These are phyloP conservation scores for Mytilinidion resinicola DNA, from an alignment of 495 filamentous ascomycete species.

Conservation along the genomic window DNA sequence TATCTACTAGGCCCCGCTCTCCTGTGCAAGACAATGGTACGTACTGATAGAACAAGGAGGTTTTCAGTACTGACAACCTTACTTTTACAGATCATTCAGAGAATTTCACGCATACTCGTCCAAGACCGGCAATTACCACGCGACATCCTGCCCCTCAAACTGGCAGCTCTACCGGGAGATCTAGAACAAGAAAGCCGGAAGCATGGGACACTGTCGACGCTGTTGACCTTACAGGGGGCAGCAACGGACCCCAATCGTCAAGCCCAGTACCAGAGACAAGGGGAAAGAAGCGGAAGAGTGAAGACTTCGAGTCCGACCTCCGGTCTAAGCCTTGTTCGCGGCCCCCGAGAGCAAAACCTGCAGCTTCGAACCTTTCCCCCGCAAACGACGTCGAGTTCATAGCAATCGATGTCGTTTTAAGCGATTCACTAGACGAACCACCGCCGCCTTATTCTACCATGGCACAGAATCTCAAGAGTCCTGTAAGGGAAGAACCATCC, in stretches of 20 bases:
- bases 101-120: too few relatives aligned
- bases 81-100: too few relatives aligned
- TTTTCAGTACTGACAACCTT: too few relatives aligned
- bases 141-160: not conserved
- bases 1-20: not conserved
- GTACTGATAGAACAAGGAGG: not conserved
- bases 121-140: not conserved
- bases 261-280: constrained; percentile 37
- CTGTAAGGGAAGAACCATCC: not conserved
- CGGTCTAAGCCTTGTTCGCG: constrained; percentile 1
- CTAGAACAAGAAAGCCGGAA: not conserved
- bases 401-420: constrained; percentile 29
- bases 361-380: not conserved
- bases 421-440: constrained; percentile 16
- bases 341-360: not conserved
- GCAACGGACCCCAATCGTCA: not conserved
- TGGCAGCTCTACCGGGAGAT: not conserved
- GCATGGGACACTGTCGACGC: constrained; percentile 44
- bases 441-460: constrained; percentile 27
- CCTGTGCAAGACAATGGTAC: not conserved
- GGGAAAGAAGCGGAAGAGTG: constrained; percentile 68
- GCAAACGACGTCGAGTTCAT: constrained; percentile 16
- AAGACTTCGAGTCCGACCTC: constrained; percentile 49
- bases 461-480: not conserved
- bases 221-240: constrained; percentile 65